These are phyloP conservation scores for Heterobasidion annosum DNA, from an alignment of 1,284 basidiomycete genomes.

Conservation along the genomic window DNA sequence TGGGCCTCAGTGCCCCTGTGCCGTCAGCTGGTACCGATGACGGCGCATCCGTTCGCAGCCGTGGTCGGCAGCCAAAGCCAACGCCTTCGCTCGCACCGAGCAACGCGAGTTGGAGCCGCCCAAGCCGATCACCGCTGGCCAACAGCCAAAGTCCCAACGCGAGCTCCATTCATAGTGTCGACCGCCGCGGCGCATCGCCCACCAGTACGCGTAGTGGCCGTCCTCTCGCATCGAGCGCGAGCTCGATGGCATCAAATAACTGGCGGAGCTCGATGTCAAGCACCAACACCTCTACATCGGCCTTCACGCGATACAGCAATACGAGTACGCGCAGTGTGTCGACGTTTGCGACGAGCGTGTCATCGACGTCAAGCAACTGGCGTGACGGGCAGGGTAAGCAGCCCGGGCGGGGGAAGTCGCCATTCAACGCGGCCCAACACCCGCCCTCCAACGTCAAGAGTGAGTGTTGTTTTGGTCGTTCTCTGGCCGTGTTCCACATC, in stretches of 20 bases:
- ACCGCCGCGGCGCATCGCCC: constrained; percentile 20
- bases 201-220: constrained; percentile 46
- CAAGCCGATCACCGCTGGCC: not conserved
- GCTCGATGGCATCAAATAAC: constrained; percentile 53
- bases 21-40: constrained; percentile 13
- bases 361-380: constrained; percentile 45
- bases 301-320: constrained; percentile 75
- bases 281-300: constrained; percentile 55
- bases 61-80: constrained; percentile 15
- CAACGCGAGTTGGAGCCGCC: not conserved
- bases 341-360: constrained; percentile 70
- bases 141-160: not conserved
- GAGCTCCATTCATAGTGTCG: not conserved
- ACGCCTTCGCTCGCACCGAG: not conserved
- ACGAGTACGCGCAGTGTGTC: constrained; percentile 62
- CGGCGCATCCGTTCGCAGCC: not conserved
- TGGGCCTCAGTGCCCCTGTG: constrained; percentile 46
- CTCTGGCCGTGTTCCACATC: not conserved
- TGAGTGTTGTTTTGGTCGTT: constrained; percentile 30
- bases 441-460: constrained; percentile 71
- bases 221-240: constrained; percentile 43
- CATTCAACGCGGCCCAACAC: constrained; percentile 10
- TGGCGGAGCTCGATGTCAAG: constrained; percentile 72
- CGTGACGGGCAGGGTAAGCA: constrained; percentile 25
- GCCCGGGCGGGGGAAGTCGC: constrained; percentile 14